Conservation (phyloP, 2,329 filamentous ascomycete species). For the Colletotrichum camelliae region DNA sequence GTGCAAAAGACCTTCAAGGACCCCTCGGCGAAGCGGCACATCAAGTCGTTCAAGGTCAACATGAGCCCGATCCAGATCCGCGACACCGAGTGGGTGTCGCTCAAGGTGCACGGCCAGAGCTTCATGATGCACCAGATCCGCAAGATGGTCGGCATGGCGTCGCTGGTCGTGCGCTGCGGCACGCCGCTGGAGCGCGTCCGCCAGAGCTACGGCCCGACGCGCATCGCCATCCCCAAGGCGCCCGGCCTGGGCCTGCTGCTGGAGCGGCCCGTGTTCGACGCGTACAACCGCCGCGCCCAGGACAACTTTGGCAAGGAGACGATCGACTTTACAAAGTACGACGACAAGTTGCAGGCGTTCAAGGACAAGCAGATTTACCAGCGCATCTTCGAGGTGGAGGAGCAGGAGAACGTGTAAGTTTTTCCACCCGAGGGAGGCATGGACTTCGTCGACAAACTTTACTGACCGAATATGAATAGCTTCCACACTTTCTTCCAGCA, state of each 20-base stretch:
- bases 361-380: conserved; percentile 93
- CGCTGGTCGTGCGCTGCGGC: conserved; percentile 84
- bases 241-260: conserved; percentile 87
- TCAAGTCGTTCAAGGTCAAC: conserved; percentile 89
- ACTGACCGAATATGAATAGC: conserved; percentile 42
- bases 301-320: conserved; percentile 67
- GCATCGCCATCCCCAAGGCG: conserved; percentile 91
- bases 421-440: background rate
- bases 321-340: conserved; percentile 80
- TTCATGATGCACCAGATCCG: conserved; percentile 99
- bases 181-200: conserved; percentile 73
- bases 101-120: conserved; percentile 96
- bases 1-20: conserved; percentile 85
- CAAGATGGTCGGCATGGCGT: conserved; percentile 96
- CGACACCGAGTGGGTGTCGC: conserved; percentile 91
- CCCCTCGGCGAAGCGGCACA: conserved; percentile 85
- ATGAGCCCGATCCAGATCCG: conserved; percentile 80
- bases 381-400: conserved; percentile 88
- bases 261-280: conserved; percentile 89
- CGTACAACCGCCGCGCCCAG: conserved; percentile 79
- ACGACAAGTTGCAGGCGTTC: conserved; percentile 83
- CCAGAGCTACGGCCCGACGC: conserved; percentile 73
- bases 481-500: conserved; percentile 83
- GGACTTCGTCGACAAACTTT: background rate
- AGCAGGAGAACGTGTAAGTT: conserved; percentile 83